phyloP scores from a whole-genome alignment of 208 protist species.

The Leishmania amazonensis region DNA sequence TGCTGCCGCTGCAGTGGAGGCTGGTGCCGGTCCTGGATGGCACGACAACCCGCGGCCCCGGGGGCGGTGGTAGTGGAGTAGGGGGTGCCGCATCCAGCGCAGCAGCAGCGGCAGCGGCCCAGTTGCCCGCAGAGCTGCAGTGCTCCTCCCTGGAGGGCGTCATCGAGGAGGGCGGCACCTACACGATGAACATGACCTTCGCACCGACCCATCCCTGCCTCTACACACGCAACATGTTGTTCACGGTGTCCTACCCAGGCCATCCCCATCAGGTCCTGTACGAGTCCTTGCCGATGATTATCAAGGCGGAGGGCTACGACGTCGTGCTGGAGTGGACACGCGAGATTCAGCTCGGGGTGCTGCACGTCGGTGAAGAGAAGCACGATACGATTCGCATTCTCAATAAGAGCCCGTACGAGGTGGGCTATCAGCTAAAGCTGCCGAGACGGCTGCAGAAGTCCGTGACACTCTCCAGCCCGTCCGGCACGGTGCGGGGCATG shows the following conservation, averaged over 20 bases:
- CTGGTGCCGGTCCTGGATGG: constrained; percentile 23
- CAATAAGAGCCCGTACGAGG: constrained; percentile 96
- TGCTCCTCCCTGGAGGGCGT: constrained; percentile 66
- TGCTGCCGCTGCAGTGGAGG: constrained; percentile 80
- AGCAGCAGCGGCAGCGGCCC: constrained; percentile 43
- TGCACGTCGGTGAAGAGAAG: constrained; percentile 88
- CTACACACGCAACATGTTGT: constrained; percentile 59
- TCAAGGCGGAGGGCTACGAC: constrained; percentile 94
- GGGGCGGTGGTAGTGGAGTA: not conserved
- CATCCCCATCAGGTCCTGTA: constrained; percentile 40
- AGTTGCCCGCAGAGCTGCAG: constrained; percentile 74
- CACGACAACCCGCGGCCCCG: not conserved
- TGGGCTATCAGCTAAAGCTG: constrained; percentile 88
- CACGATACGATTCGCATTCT: constrained; percentile 78
- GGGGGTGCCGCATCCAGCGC: not conserved
- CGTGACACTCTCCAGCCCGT: constrained; percentile 62
- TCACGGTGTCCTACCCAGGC: constrained; percentile 62
- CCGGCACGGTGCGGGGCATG: constrained; percentile 78
- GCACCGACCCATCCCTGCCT: constrained; percentile 72
- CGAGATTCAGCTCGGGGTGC: constrained; percentile 89
- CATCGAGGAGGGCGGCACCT: constrained; percentile 61
- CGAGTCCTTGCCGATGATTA: constrained; percentile 69
- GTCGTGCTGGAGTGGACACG: constrained; percentile 92
- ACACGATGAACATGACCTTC: constrained; percentile 69
- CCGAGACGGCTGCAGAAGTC: constrained; percentile 67